Evolutionary conservation across 2,329 filamentous ascomycete genomes (phyloP), one percentile per base, ranked within the genome.

Genomic region (Aspergillus neotritici): DNA sequence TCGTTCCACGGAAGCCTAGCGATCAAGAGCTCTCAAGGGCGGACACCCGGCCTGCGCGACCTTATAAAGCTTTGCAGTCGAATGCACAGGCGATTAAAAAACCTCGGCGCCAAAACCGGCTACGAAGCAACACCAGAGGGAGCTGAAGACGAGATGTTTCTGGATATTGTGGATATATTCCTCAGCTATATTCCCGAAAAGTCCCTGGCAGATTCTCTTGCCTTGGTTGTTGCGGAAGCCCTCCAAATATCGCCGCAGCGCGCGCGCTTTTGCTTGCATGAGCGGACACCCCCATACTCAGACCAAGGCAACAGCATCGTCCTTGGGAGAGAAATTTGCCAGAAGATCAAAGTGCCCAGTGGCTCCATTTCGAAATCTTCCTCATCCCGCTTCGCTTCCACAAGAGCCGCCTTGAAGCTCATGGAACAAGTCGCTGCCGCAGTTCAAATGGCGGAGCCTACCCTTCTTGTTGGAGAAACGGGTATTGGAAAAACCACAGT

Each of bases 401-500:
- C 93, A 14, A 83, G 80, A 15, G 87, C 94, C 51, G 91, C 91
- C 0, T 80, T 87, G 51, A 80, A 84, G 49, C 74, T 95, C 10
- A 78, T 98, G 39, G 94, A 98, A 63, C 87, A 94, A 62, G 86
- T 97, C 43, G 82, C 87, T 1, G 83, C 87, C 31, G 85, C 89
- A 1, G 80, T 96, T 5, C 82, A 85, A 49, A 79, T 89, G 56
- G 79, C 80, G n/a, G 93, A 99, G 59, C 89, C 94, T 4, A 79
- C 95, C 1, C 71, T 99, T 13, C 79, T 99, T 21, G 93, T 99
- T n/a, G 93, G 93, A 61, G 93, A 99, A 70, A 99, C 93, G 6
- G 93, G 93, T 72, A 96, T 95, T 39, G 93, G 93, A 57, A 99
- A 99, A 69, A 99, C 93, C 0, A 95, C 93, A 0, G 86, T 93